A percentile compares a stretch with the other conserved stretches of the same genome.
These are phyloP conservation scores for Maudiozyma pseudohumilis DNA, from an alignment of 805 yeast species.

Conservation along the genomic window DNA sequence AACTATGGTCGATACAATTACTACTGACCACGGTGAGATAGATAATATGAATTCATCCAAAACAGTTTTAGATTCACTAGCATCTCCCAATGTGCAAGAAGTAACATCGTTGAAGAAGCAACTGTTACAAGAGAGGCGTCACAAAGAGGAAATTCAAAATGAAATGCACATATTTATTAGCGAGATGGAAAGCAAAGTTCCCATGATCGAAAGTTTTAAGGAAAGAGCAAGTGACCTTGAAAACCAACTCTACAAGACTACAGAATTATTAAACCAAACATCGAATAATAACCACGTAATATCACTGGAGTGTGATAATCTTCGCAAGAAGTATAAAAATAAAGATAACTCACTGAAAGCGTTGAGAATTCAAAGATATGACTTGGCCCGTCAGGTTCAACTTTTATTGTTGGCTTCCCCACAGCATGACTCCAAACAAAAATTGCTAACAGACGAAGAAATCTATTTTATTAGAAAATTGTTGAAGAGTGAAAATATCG, in stretches of 20 bases:
- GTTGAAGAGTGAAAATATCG: conserved; percentile 24
- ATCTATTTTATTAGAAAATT: conserved; percentile 51
- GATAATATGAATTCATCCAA: neutral
- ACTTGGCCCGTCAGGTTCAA: conserved; percentile 77
- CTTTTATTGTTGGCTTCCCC: conserved; percentile 49
- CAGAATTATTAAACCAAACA: conserved; percentile 44
- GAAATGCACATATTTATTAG: conserved; percentile 63
- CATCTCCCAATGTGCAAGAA: conserved; percentile 7
- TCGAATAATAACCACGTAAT: conserved; percentile 40
- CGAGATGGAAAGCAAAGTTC: conserved; percentile 72
- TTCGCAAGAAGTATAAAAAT: conserved; percentile 18
- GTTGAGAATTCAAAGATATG: conserved; percentile 50
- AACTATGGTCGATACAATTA: conserved; percentile 35
- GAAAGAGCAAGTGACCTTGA: conserved; percentile 48
- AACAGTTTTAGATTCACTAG: conserved; percentile 21
- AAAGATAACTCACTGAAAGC: conserved; percentile 31
- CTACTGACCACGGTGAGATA: conserved; percentile 14
- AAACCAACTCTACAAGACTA: conserved; percentile 44
- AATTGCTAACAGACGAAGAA: conserved; percentile 58
- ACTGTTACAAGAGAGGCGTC: conserved; percentile 56
- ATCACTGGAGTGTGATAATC: conserved; percentile 16
- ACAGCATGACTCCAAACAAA: conserved; percentile 39
- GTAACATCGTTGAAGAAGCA: conserved; percentile 45
- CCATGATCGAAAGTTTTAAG: conserved; percentile 59
- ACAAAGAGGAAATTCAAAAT: conserved; percentile 57